Evolutionary conservation across 768 basidiomycete species (phyloP), one percentile per base, ranked within the genome.

Genomic region (Termitomyces sp.): DNA sequence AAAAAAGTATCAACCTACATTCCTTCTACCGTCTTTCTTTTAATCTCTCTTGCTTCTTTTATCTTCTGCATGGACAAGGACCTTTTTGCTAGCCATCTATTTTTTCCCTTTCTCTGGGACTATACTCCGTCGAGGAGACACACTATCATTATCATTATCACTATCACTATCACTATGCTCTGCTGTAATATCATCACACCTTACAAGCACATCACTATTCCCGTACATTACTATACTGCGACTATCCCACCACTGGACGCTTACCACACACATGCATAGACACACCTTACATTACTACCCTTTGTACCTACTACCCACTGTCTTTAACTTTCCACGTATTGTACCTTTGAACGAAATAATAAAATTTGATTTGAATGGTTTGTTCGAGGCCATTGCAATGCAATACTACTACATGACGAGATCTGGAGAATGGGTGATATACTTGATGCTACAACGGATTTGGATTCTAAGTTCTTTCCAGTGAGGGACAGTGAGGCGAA

Each of bases 1-100:
- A 40, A 12, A 25, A 12, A 25, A 19, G 16, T 25, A 46, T 34
- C 45, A 31, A n/a, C 41, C 17, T 34, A 56, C 45, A 19, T 38
- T 32, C 37, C 31, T 41, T 48, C 49, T 43, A 44, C 40, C 21
- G 50, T 41, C 51, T 49, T 52, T 62, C 63, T 40, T 58, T 63
- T 52, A 14, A 51, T 59, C 47, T 53, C 40, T 50, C 43, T 29
- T 65, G 54, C 50, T 58, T 60, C 48, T 49, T 59, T 53, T 57
- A 50, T 10, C 43, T 49, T 35, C 42, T 45, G 47, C 50, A 31
- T 47, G 27, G 54, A 47, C 37, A 40, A 14, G 5, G 12, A 53
- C 42, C 27, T 46, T 38, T 51, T 59, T 67, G 64, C 66, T 67
- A 65, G 64, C 57, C 65, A 67, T 67, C 62, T 65, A 64, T 40